These are phyloP conservation scores for Gaultheria prostrata DNA, from an alignment of 148 eudicot species.

Conservation along the genomic window DNA sequence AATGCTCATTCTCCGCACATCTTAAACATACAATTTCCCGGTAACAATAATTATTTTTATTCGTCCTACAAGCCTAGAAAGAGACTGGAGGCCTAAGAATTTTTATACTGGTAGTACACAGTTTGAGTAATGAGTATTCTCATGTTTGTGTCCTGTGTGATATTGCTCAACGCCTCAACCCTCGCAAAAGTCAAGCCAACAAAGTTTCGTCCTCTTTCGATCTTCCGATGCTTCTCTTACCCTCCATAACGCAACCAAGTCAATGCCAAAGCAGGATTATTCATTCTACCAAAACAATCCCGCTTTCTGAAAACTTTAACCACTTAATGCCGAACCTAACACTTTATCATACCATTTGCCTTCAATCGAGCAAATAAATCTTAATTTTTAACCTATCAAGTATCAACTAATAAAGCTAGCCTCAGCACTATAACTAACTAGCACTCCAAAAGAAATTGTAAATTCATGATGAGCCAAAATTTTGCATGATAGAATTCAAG, in stretches of 20 bases:
- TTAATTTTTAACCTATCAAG: background rate
- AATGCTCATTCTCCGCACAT: background rate
- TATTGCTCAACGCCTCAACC: background rate
- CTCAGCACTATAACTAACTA: background rate
- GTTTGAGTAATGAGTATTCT: background rate
- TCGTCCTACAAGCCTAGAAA: background rate
- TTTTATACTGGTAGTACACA: background rate
- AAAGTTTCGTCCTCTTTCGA: background rate
- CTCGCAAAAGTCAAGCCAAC: background rate
- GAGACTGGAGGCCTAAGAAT: background rate
- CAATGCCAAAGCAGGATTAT: background rate
- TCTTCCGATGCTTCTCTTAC: background rate
- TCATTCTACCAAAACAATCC: background rate
- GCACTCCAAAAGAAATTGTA: background rate
- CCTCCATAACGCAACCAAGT: constrained; percentile 9
- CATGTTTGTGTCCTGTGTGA: background rate
- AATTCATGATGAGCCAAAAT: background rate
- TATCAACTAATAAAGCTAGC: background rate
- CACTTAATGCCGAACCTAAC: background rate
- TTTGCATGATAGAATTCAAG: background rate
- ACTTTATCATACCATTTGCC: background rate
- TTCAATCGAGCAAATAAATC: background rate
- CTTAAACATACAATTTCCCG: background rate
- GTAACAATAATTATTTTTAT: background rate
- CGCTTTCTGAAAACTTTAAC: background rate